These are phyloP conservation scores for Ballota nigra DNA, from an alignment of 257 asterid species.

Conservation along the genomic window DNA sequence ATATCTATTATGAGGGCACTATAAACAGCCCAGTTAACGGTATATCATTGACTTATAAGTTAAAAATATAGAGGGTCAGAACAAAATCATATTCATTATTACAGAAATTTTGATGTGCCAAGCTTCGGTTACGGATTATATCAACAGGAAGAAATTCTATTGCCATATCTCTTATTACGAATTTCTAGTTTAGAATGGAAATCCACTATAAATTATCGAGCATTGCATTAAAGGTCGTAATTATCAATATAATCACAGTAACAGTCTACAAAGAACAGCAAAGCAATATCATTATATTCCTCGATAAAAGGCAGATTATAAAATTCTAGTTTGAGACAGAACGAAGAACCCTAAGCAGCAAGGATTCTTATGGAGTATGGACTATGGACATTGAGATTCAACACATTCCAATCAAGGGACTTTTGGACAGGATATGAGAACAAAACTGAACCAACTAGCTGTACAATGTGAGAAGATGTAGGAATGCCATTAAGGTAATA, in stretches of 20 bases:
- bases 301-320: neutral
- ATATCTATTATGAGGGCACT: neutral
- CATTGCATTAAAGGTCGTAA: neutral
- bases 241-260: neutral
- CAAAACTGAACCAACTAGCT: neutral
- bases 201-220: neutral
- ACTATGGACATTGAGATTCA: no score
- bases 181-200: neutral
- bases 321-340: neutral
- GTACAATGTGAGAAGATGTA: neutral
- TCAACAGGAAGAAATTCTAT: neutral
- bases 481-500: neutral
- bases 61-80: neutral
- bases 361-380: no score
- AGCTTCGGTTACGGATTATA: neutral
- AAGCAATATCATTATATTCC: neutral
- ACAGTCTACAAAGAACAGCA: neutral
- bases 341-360: neutral
- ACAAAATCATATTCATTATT: neutral
- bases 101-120: neutral
- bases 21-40: neutral
- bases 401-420: no score
- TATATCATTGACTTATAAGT: no score
- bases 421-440: neutral
- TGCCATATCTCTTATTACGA: neutral